These are phyloP conservation scores for Gentiana straminea DNA, from an alignment of 257 asterid genomes.

Conservation along the genomic window DNA sequence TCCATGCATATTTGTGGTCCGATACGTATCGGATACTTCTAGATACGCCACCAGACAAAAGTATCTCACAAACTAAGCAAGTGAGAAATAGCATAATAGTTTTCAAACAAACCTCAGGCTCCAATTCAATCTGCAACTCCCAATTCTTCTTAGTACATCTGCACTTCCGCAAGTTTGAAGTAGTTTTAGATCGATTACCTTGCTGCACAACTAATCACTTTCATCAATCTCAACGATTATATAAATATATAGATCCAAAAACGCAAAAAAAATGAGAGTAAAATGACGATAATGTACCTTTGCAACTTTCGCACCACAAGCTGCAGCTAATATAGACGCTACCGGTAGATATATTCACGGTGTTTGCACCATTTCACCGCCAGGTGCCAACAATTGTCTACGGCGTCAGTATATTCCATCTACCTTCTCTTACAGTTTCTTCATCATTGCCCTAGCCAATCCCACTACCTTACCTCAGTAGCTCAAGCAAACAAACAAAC, in stretches of 20 bases:
- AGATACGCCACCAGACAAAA: too few relatives aligned
- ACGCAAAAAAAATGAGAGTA: neutral
- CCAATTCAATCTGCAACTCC: conserved; percentile 60
- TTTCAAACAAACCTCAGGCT: conserved; percentile 50
- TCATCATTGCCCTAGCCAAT: conserved; percentile 76
- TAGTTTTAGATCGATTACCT: conserved; percentile 85
- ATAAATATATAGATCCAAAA: neutral
- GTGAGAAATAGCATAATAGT: neutral
- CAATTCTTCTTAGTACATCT: conserved; percentile 64
- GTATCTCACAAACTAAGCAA: too few relatives aligned
- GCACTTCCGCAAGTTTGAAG: conserved; percentile 95
- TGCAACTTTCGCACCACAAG: conserved; percentile 84
- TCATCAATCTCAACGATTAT: neutral
- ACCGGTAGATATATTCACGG: conserved; percentile 79
- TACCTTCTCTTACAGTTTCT: conserved; percentile 46
- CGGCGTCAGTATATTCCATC: conserved; percentile 53
- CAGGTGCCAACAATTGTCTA: conserved; percentile 89
- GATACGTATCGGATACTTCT: too few relatives aligned
- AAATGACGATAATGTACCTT: conserved; percentile 29
- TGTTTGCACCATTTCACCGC: conserved; percentile 89
- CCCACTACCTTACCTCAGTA: conserved; percentile 52
- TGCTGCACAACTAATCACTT: conserved; percentile 35
- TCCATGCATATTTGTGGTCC: too few relatives aligned
- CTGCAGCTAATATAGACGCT: conserved; percentile 86
- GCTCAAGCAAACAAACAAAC: neutral